Conservation (phyloP, 2,329 filamentous ascomycete species). For the Rhexocercosporidium sp. region DNA sequence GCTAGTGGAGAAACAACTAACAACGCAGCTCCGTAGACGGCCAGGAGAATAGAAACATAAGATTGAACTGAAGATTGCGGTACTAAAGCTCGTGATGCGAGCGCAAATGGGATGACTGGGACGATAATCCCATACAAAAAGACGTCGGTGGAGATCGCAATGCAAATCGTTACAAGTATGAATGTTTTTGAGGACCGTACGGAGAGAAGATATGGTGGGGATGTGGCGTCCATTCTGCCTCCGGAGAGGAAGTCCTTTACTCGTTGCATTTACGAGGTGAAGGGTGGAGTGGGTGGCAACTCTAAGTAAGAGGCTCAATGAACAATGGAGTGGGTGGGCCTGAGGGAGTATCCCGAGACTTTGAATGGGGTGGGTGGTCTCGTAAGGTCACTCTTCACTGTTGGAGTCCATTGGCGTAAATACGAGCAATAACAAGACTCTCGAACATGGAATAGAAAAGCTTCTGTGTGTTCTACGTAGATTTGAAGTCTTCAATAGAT, state of each 20-base stretch:
- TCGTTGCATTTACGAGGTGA: too few species aligned
- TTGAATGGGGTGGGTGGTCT: background rate
- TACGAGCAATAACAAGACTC: background rate
- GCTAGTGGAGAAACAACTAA: slow-evolving; percentile 57
- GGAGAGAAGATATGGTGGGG: slow-evolving; percentile 39
- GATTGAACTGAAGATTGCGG: slow-evolving; percentile 59
- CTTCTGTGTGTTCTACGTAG: background rate
- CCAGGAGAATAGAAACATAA: slow-evolving; percentile 76
- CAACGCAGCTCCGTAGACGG: slow-evolving; percentile 72
- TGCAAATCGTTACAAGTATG: slow-evolving; percentile 39
- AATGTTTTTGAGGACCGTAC: slow-evolving; percentile 40
- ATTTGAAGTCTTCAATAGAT: background rate
- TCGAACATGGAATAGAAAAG: background rate
- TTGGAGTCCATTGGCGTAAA: background rate
- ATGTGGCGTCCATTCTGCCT: slow-evolving; percentile 24
- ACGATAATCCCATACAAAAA: slow-evolving; percentile 70
- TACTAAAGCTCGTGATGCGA: slow-evolving; percentile 60
- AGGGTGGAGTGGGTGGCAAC: background rate
- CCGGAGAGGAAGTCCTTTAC: slow-evolving; percentile 37
- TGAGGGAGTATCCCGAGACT: too few species aligned
- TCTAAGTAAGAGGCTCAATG: background rate
- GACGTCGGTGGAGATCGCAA: slow-evolving; percentile 54
- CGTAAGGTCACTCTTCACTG: background rate
- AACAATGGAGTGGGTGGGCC: background rate
- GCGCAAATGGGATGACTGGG: slow-evolving; percentile 73